Evolutionary conservation across 768 basidiomycete genomes (phyloP).

Genomic region (Boletus rufocinnamomeus): DNA sequence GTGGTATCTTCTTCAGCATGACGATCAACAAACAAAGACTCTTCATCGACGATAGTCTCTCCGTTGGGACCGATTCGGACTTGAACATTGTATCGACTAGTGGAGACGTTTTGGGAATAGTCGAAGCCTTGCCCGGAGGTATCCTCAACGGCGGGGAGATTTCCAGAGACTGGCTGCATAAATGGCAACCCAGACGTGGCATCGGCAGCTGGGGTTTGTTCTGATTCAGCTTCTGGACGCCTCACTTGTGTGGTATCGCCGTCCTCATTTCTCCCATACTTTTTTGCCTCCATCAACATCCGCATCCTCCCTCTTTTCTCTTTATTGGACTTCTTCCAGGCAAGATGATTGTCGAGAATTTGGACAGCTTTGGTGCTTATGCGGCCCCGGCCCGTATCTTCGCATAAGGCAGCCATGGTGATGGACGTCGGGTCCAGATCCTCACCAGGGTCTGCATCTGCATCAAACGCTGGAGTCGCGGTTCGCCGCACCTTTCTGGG

Average conservation of each 20-base stretch:
- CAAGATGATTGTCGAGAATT: conserved; percentile 67
- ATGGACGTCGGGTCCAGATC: conserved; percentile 78
- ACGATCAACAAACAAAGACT: conserved; percentile 79
- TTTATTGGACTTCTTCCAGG: conserved; percentile 69
- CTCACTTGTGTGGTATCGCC: conserved; percentile 34
- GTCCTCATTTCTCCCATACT: conserved; percentile 65
- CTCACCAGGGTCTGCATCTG: conserved; percentile 66
- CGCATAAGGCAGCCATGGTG: conserved; percentile 82
- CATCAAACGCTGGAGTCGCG: conserved; percentile 57
- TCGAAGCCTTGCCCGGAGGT: conserved; percentile 66
- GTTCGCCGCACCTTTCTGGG: conserved; percentile 42
- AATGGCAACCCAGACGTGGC: conserved; percentile 16
- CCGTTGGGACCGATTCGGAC: conserved; percentile 87
- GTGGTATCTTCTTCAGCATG: conserved; percentile 65
- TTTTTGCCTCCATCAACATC: conserved; percentile 66
- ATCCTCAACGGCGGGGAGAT: conserved; percentile 34
- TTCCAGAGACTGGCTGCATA: conserved; percentile 18
- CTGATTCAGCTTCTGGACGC: conserved; percentile 12
- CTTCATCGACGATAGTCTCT: conserved; percentile 84
- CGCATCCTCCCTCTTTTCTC: conserved; percentile 69
- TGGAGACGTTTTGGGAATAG: conserved; percentile 62
- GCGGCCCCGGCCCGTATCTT: conserved; percentile 76
- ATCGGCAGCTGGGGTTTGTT: conserved; percentile 8
- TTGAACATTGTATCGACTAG: conserved; percentile 80
- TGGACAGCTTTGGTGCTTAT: conserved; percentile 76